Base-by-base conservation (phyloP, 2,329 filamentous ascomycete genomes). In the Chaetomiaceae sp. region DNA sequence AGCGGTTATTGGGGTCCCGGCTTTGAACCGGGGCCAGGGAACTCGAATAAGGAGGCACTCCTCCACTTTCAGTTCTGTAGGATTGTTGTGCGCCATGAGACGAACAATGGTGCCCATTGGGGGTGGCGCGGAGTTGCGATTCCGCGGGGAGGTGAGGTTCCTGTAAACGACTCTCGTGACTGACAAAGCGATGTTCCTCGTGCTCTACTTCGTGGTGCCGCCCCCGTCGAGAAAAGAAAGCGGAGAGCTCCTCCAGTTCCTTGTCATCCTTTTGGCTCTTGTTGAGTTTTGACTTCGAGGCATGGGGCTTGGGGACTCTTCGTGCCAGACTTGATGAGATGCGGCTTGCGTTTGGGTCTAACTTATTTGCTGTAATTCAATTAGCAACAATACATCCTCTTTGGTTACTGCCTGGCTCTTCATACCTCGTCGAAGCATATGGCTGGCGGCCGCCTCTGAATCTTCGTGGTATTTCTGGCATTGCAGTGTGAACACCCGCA, bases 181-280 rank as follows among this genome's bases (percentile, higher is more conserved):
- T 7, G 16, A 5, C 25, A n/a, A 18, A 16, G 14, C 21, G 23
- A 20, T 30, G 8, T 18, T 38, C 18, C 6, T 18, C 21, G 9
- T n/a, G 9, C 10, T 21, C 37, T 4, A 8, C n/a, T 34, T 18
- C 34, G 7, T 14, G 20, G 5, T 37, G 11, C 3, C 23, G n/a
- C 20, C 11, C 21, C 30, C 25, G 43, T 10, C 37, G 45, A 13
- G 51, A 54, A 46, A 74, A 73, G 51, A 72, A 72, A 0, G 67
- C 65, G 11, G 66, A 69, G 4, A 71, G 62, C 23, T 70, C 66
- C 27, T 69, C 66, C 25, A 70, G 55, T 49, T 71, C 66, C 37
- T 63, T 54, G 29, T 66, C 34, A 64, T 64, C 47, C 65, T 62
- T 56, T 58, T 66, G 51, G 51, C 58, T 60, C 41, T 61, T 59